Evolutionary conservation across 306 rosid genomes (phyloP).

Genomic region (Castanea sativa): DNA sequence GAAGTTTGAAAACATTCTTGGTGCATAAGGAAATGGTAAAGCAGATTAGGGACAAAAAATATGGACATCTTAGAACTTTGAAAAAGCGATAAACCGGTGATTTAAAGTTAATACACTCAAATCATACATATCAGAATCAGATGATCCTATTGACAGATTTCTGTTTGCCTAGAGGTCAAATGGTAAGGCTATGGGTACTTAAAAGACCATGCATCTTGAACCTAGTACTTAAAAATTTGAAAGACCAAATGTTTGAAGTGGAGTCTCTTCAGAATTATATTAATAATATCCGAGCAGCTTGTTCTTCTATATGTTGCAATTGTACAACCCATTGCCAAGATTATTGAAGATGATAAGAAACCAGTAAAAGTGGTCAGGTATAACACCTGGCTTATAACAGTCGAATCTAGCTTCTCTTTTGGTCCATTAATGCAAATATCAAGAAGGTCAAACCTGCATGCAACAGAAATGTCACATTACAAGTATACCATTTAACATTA

Average conservation of each 20-base stretch:
- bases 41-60: neutral
- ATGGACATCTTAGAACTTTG: neutral
- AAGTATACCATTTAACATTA: neutral
- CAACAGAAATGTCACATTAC: neutral
- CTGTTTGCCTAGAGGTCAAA: neutral
- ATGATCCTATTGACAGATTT: neutral
- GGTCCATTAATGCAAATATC: slow-evolving; percentile 91
- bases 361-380: slow-evolving; percentile 1
- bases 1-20: neutral
- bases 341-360: neutral
- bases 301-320: neutral
- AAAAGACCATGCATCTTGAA: neutral
- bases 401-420: slow-evolving; percentile 87
- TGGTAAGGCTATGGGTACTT: neutral
- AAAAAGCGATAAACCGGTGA: neutral
- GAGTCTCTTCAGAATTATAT: neutral
- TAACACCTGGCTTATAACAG: slow-evolving; percentile 82
- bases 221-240: neutral
- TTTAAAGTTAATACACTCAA: neutral
- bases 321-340: neutral
- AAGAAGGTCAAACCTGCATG: slow-evolving; percentile 86
- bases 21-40: too few relatives aligned
- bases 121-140: neutral
- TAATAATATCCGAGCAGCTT: neutral
- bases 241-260: neutral